Evolutionary conservation across 495 filamentous ascomycete species (phyloP), one percentile per base, ranked within the genome.

Genomic region (Trichodelitschia bisporula): DNA sequence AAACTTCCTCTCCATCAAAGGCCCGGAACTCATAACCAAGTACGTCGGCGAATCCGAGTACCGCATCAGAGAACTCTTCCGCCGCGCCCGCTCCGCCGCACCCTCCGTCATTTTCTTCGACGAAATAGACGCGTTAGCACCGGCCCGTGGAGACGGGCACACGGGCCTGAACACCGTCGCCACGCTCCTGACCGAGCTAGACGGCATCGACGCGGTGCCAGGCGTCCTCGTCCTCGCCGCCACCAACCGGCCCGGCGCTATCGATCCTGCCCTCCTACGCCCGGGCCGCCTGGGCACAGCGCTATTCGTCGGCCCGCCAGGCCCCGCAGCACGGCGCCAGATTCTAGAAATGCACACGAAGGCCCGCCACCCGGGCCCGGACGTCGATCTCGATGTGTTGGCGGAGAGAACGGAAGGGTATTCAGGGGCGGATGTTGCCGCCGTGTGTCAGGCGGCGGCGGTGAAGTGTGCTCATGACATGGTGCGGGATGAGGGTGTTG

Each of bases 21-120:
- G 86, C n/a, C 77, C 80, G 18, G 86, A 97, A 48, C 64, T 97
- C 2, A 63, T 92, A 33, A 90, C 72, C 52, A 93, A 89, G 80
- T 97, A 93, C 51, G 82, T 97, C 15, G 86, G 86, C 32, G 86
- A 97, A 51, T 84, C 82, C 4, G 86, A 97, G 54, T 70, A 83
- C 5, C 69, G 74, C 16, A 59, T 97, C 26, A 65, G 86, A 29
- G 77, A 86, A 28, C 64, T 93, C 5, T 97, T 97, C 50, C 62
- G 71, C 30, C 78, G 80, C 38, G 86, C 86, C 2, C 61, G 78
- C 26, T 71, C 75, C 23, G 86, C 83, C 15, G 69, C 69, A 31
- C 86, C 86, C 3, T 79, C 75, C 46, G 84, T 97, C 46, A 80
- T 97, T 35, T 97, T 97, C 57, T 95, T 97, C 43, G 86, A 97